Base-by-base conservation (phyloP, 1,284 basidiomycete genomes). In the Nidula niveotomentosa region DNA sequence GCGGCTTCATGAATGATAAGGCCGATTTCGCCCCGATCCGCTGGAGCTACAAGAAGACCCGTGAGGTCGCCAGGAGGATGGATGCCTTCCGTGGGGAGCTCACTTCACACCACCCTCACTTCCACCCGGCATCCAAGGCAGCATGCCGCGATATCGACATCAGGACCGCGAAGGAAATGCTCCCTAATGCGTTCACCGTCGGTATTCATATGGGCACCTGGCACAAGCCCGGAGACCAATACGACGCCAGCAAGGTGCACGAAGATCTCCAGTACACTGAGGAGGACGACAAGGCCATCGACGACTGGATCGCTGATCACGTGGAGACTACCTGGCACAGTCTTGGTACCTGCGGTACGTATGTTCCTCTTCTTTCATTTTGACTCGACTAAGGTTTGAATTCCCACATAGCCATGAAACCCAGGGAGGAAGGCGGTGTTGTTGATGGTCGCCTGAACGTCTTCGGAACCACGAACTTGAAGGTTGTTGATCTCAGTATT, bases 291-390 rank as follows among this genome's bases (percentile, higher is more conserved):
- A 47, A 47, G n/a, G 18, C 45, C 45, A 47, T 47, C 7, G 18
- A 47, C 23, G 45, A 41, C 39, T 41, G 39, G 39, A 41, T 41
- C 30, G 44, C 13, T 68, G 83, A 88, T 65, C 86, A 88, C 64
- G 86, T 88, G 59, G 86, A 88, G 76, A 88, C 86, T 12, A 89
- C 86, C 51, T 88, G 86, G 86, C 86, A 89, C 73, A 84, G 81
- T 64, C 75, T 89, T 48, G 84, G 85, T 61, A 79, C 76, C 57
- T 79, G 76, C 67, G 81, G 80, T 79, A 65, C 50, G 73, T 57
- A 17, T 45, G 4, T 51, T 30, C 33, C 51, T 47, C 30, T 30
- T 30, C 18, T 23, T 35, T 23, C 33, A 17, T 17, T 12, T 43
- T 57, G 45, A 46, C 56, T 46, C 12, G 1, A 48, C 18, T 30